Base-by-base conservation (phyloP, 2,329 filamentous ascomycete genomes). In the Xylogone sp. region DNA sequence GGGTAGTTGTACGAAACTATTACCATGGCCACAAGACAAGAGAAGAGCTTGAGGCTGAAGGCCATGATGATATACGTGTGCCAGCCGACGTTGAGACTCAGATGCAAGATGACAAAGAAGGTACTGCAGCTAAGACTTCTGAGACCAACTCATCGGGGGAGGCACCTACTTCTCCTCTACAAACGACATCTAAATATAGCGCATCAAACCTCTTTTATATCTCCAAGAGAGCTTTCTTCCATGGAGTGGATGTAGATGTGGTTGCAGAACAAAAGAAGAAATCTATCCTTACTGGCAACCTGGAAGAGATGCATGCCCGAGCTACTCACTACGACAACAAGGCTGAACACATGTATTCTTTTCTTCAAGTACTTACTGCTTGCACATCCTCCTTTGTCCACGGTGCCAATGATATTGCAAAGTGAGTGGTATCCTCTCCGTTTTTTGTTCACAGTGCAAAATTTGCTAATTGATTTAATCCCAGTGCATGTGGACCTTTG, bases 331-430 rank as follows among this genome's bases (percentile, higher is more conserved):
- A 78, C 66, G 76, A 83, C 60, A 86, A 86, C 68, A 76, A 78
- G 55, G 72, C 77, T 57, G 82, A 86, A 66, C 80, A 79, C 68
- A 74, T 78, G 7, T 88, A 86, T 71, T 84, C 82, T 3, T 87
- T 84, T 61, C 75, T 86, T 58, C 83, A 86, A 65, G 64, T 87
- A 53, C 66, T 86, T 52, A 86, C 84, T 27, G 86, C 86, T 52
- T 86, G 83, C 71, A 88, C 85, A 53, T 85, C 85, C 27, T 87
- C 84, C 2, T 88, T 89, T 60, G 84, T 84, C 1, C 86, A 87
- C 68, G 84, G 84, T 21, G 81, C 82, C 58, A 87, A 87, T 65
- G 84, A 87, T 54, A 79, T 87, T 19, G 73, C 79, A 59, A 86
- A 78, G 58, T 54, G 19, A 16, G 16, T 43, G 10, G 10, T 22